Evolutionary conservation across 139 green algal species (phyloP), one percentile per base, ranked within the genome.

Genomic region (Ettlia oleoabundans): DNA sequence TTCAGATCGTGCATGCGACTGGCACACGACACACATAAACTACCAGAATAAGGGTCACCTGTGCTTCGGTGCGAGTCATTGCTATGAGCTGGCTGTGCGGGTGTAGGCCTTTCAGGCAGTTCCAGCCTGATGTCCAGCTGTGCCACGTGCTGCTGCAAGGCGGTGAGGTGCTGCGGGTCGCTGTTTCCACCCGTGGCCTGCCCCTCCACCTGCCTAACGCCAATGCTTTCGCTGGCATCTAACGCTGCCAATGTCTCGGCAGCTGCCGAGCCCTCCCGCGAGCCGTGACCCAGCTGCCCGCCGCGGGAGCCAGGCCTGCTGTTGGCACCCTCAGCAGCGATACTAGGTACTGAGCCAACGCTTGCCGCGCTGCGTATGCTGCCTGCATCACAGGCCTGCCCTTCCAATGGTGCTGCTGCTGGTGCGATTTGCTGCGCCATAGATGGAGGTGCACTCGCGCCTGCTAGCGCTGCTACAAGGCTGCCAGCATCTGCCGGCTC

Each of bases 161-260:
- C 73, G 6, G 53, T 80, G 18, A 80, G 73, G 73, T 80, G 73
- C 35, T 69, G 73, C 9, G 53, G 47, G 33, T 78, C 71, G 26
- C 63, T 24, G 28, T 33, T 43, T 30, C 62, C 5, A 15, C 30
- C 62, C 30, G 2, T 58, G 47, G 13, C 28, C 62, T 42, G 62
- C 62, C 62, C 4, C 15, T 30, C 62, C 4, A 2, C 62, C 22
- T n/a, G 6, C 15, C 67, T 6, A 24, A 37, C 38, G 26, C 67
- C 2, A 2, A 37, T 1, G 28, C 67, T n/a, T n/a, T n/a, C 10
- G 40, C 38, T 6, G 38, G 28, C 24, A 28, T 13, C 24, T 38
- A 75, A 28, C 67, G 22, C 26, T 61, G 40, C 26, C n/a, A n/a
- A n/a, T n/a, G n/a, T n/a, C n/a, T n/a, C n/a, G n/a, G n/a, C n/a